Percentiles rank a stretch among this genome's conserved stretches.
Conservation (phyloP, 2,329 filamentous ascomycete species). For the Penicillium hordei region DNA sequence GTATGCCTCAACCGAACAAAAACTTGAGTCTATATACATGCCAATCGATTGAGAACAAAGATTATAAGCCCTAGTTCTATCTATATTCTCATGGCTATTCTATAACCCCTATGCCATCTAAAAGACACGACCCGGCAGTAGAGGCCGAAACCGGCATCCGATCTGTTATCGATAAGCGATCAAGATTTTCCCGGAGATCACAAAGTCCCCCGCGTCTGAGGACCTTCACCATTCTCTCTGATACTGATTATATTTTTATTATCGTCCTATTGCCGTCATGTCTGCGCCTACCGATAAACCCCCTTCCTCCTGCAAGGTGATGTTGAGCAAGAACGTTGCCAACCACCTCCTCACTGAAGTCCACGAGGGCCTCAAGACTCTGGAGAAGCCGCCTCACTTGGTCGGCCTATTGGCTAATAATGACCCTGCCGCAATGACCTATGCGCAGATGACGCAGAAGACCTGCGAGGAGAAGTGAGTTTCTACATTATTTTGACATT, state of each 20-base stretch:
- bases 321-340: slow-evolving; percentile 83
- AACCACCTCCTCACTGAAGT: slow-evolving; percentile 79
- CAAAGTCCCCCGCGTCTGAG: slow-evolving; percentile 13
- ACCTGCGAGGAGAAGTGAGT: slow-evolving; percentile 93
- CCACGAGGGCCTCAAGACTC: slow-evolving; percentile 67
- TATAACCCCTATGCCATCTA: not conserved
- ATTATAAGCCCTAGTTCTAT: not conserved
- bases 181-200: slow-evolving; percentile 30
- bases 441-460: slow-evolving; percentile 96
- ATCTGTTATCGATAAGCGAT: slow-evolving; percentile 42
- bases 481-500: slow-evolving; percentile 15
- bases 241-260: slow-evolving; percentile 1
- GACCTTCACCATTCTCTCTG: slow-evolving; percentile 8
- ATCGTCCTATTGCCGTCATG: slow-evolving; percentile 25
- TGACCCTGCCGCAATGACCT: slow-evolving; percentile 87
- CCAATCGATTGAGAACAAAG: not conserved
- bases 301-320: slow-evolving; percentile 74
- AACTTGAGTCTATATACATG: not conserved
- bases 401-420: slow-evolving; percentile 90
- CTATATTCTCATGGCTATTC: not conserved
- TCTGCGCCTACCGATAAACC: slow-evolving; percentile 31
- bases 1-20: not conserved
- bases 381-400: slow-evolving; percentile 73
- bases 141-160: slow-evolving; percentile 33
- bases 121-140: slow-evolving; percentile 10